Conservation (phyloP, 2,329 filamentous ascomycete genomes). For the Aspergillus latus region DNA sequence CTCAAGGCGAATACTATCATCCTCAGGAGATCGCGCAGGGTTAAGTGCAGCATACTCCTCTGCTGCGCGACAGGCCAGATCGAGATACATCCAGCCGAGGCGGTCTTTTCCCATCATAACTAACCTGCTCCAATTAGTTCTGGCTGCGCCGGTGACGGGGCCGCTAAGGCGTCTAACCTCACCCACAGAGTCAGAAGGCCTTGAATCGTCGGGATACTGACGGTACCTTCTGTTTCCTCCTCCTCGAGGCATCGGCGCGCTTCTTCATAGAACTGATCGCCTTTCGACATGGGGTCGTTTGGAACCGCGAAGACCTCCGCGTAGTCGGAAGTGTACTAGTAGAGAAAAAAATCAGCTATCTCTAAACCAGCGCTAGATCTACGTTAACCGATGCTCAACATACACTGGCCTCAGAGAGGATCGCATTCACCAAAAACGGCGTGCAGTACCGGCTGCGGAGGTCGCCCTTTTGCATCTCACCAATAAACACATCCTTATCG, state of each 20-base stretch:
- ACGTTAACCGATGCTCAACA: slow-evolving; percentile 14
- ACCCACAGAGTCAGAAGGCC: background rate
- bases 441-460: slow-evolving; percentile 32
- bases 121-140: slow-evolving; percentile 16
- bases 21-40: slow-evolving; percentile 15
- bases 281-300: slow-evolving; percentile 24
- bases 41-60: slow-evolving; percentile 22
- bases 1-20: slow-evolving; percentile 8
- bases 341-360: slow-evolving; percentile 2
- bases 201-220: slow-evolving; percentile 26
- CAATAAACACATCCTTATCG: slow-evolving; percentile 32
- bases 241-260: slow-evolving; percentile 28
- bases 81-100: slow-evolving; percentile 29
- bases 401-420: slow-evolving; percentile 36
- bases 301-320: slow-evolving; percentile 28
- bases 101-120: slow-evolving; percentile 33
- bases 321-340: slow-evolving; percentile 28
- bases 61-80: slow-evolving; percentile 25
- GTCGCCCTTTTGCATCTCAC: slow-evolving; percentile 29
- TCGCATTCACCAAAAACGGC: slow-evolving; percentile 36
- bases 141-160: background rate
- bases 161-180: background rate
- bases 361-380: background rate
- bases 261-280: slow-evolving; percentile 33
- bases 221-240: slow-evolving; percentile 25